Conservation (phyloP, 805 yeast genomes). For the Yarrowia divulgata region DNA sequence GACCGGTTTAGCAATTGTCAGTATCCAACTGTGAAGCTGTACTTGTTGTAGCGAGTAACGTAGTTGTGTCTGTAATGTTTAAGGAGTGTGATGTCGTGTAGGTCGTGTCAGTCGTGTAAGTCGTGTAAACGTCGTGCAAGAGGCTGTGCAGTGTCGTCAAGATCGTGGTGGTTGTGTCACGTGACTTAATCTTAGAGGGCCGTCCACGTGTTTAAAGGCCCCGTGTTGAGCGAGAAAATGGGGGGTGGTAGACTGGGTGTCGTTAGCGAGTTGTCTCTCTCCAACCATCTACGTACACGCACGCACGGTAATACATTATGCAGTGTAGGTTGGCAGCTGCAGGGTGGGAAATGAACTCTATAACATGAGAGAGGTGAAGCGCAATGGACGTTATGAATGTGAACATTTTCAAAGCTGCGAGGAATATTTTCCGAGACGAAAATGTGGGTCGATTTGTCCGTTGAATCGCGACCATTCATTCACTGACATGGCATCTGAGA, state of each 20-base stretch:
- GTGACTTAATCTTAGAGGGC: neutral
- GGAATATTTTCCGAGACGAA: neutral
- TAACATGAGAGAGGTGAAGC: neutral
- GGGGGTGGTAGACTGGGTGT: neutral
- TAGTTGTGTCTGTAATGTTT: neutral
- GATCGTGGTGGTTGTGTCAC: neutral
- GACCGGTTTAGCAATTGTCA: too few species aligned
- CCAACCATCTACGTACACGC: constrained; percentile 8
- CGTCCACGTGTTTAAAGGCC: neutral
- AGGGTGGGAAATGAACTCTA: constrained; percentile 28
- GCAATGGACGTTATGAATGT: neutral
- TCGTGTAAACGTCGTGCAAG: neutral
- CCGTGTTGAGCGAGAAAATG: neutral
- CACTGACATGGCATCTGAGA: neutral
- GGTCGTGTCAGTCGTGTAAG: neutral
- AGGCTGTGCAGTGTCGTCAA: neutral
- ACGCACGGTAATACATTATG: constrained; percentile 17
- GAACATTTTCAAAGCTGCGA: neutral
- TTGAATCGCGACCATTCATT: neutral
- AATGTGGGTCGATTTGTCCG: neutral
- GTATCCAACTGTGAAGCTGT: too few species aligned
- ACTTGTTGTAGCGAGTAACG: neutral
- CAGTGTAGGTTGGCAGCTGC: constrained; percentile 33
- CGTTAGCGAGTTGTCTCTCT: constrained; percentile 4
- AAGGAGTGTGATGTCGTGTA: neutral